Evolutionary conservation across 2,329 filamentous ascomycete genomes (phyloP).

Genomic region (Fusarium siculi): DNA sequence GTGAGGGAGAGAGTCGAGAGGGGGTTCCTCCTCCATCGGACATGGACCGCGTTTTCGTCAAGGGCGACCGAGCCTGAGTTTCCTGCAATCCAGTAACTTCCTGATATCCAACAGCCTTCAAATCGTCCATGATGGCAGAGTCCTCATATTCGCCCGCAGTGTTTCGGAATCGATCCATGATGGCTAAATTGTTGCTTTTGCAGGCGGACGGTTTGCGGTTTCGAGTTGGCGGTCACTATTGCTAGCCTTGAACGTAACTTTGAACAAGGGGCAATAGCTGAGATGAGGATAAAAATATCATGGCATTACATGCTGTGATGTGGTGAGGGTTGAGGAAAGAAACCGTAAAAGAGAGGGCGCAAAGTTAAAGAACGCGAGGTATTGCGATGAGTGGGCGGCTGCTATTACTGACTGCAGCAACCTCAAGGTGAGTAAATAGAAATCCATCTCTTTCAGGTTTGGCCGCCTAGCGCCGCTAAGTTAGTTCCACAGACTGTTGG

Average conservation of each 20-base stretch:
- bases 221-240: constrained; percentile 1
- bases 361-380: constrained; percentile 31
- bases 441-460: constrained; percentile 31
- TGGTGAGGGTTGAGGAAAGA: not conserved
- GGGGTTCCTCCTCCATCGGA: constrained; percentile 71
- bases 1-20: constrained; percentile 67
- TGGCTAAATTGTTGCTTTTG: not conserved
- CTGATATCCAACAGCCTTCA: constrained; percentile 30
- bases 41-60: constrained; percentile 69
- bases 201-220: not conserved
- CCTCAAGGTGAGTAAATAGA: constrained; percentile 29
- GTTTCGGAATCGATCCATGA: constrained; percentile 39
- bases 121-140: constrained; percentile 49
- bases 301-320: constrained; percentile 30
- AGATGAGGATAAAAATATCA: constrained; percentile 8
- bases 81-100: constrained; percentile 18
- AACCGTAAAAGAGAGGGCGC: constrained; percentile 16
- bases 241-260: constrained; percentile 32
- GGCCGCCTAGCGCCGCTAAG: constrained; percentile 21
- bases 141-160: constrained; percentile 44
- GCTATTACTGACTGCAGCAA: not conserved
- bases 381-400: constrained; percentile 34
- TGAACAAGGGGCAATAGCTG: constrained; percentile 36
- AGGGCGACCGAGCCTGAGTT: constrained; percentile 51
- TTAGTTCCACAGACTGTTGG: constrained; percentile 28